phyloP scores from a whole-genome alignment of 2,329 filamentous ascomycete species.

The Cercospora sesami region DNA sequence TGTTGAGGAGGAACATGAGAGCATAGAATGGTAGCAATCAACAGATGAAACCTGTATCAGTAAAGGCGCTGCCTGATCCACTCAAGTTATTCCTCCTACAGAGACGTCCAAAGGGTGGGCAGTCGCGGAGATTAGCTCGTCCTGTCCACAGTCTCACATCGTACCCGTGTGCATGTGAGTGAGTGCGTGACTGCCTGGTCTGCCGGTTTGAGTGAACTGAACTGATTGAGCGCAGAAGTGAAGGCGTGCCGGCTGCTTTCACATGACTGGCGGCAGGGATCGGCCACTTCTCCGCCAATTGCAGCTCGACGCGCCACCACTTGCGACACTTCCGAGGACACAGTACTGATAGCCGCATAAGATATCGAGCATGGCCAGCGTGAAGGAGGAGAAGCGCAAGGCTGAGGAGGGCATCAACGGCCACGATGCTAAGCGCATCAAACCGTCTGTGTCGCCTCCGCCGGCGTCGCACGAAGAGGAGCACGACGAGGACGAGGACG shows the following conservation, averaged over 20 bases:
- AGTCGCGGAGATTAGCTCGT: not conserved
- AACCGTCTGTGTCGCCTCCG: conserved; percentile 47
- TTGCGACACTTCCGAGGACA: not conserved
- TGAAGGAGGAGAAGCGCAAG: conserved; percentile 63
- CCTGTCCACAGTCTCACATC: not conserved
- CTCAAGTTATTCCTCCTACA: not conserved
- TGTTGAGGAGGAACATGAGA: not conserved
- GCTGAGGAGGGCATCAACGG: conserved; percentile 61
- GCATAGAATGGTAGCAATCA: not conserved
- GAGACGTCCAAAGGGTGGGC: not conserved
- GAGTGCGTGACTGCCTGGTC: not conserved
- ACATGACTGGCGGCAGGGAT: conserved; percentile 3
- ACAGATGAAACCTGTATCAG: not conserved
- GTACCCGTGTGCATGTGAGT: not conserved
- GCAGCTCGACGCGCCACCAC: not conserved
- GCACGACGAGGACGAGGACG: conserved; percentile 19
- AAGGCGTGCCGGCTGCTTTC: not conserved
- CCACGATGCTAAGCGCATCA: conserved; percentile 64
- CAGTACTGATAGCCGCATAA: conserved; percentile 3
- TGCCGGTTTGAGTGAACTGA: not conserved
- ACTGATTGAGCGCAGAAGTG: not conserved
- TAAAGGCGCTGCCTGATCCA: not conserved
- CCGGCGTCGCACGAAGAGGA: conserved; percentile 36
- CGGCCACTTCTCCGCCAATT: not conserved
- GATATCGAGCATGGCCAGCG: conserved; percentile 20